phyloP scores from a whole-genome alignment of 257 asterid species.

The Penstemon barbatus region DNA sequence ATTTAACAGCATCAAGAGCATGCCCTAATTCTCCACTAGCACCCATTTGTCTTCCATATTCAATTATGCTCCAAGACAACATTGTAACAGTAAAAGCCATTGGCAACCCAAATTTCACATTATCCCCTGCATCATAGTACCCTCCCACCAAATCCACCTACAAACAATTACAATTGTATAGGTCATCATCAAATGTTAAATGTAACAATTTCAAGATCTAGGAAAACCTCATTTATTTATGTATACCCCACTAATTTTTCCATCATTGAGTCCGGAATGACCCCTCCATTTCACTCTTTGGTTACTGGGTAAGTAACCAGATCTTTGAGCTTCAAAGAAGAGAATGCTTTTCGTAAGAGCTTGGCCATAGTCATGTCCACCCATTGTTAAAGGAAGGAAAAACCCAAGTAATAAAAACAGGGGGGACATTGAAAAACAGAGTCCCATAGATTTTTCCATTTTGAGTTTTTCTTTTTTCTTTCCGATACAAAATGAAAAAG shows the following conservation, averaged over 20 bases:
- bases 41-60: slow-evolving; percentile 78
- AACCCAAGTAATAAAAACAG: slow-evolving; percentile 48
- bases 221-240: slow-evolving; percentile 14
- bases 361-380: slow-evolving; percentile 78
- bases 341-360: slow-evolving; percentile 81
- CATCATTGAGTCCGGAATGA: slow-evolving; percentile 89
- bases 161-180: not conserved
- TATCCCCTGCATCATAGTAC: slow-evolving; percentile 97
- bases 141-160: slow-evolving; percentile 99
- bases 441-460: slow-evolving; percentile 53
- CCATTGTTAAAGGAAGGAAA: slow-evolving; percentile 56
- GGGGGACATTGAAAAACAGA: slow-evolving; percentile 51
- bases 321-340: slow-evolving; percentile 97
- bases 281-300: slow-evolving; percentile 94
- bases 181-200: not conserved
- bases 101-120: slow-evolving; percentile 92
- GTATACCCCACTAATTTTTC: slow-evolving; percentile 77
- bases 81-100: slow-evolving; percentile 95
- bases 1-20: slow-evolving; percentile 84
- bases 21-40: slow-evolving; percentile 75
- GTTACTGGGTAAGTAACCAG: slow-evolving; percentile 76
- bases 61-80: slow-evolving; percentile 93
- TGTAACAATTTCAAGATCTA: not conserved
- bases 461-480: not conserved
- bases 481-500: slow-evolving; percentile 28